Percentiles rank a stretch among this genome's conserved stretches.
These are phyloP conservation scores for Fusarium begoniae DNA, from an alignment of 2,329 filamentous ascomycete species.

Conservation along the genomic window DNA sequence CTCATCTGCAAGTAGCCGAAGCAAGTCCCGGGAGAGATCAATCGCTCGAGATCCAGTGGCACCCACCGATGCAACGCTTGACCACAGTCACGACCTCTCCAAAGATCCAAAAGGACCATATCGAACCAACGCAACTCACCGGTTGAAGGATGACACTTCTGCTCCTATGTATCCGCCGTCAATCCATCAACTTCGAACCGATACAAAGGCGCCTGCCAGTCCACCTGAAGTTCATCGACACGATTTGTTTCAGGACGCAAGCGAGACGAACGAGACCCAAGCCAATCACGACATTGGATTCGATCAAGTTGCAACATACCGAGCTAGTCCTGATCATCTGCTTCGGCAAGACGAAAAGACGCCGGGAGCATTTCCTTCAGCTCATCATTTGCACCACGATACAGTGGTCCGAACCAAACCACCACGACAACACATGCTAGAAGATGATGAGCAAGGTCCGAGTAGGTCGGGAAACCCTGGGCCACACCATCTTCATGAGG, in stretches of 20 bases:
- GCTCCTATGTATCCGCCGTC: slow-evolving; percentile 13
- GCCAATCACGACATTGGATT: slow-evolving; percentile 15
- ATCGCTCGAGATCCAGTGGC: slow-evolving; percentile 16
- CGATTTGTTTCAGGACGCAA: slow-evolving; percentile 18
- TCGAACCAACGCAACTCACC: background rate
- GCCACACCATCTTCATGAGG: slow-evolving; percentile 32
- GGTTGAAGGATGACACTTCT: slow-evolving; percentile 12
- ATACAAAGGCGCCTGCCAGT: slow-evolving; percentile 16
- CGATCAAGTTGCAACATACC: slow-evolving; percentile 9
- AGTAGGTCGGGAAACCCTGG: background rate
- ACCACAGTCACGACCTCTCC: slow-evolving; percentile 13
- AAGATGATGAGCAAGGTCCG: slow-evolving; percentile 15
- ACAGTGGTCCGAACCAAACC: background rate
- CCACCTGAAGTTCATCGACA: slow-evolving; percentile 21
- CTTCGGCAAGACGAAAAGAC: slow-evolving; percentile 20
- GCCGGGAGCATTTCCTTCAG: slow-evolving; percentile 3
- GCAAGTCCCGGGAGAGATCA: slow-evolving; percentile 20
- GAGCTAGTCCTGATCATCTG: slow-evolving; percentile 18
- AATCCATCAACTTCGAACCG: slow-evolving; percentile 26
- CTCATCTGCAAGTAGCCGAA: slow-evolving; percentile 2
- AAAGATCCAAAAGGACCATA: slow-evolving; percentile 11
- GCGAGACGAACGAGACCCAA: background rate
- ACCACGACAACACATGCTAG: slow-evolving; percentile 24
- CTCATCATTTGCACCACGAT: slow-evolving; percentile 29
- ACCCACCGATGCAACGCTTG: slow-evolving; percentile 15